Evolutionary conservation across 2,329 filamentous ascomycete species (phyloP), one percentile per base, ranked within the genome.

Genomic region (Aspergillus spinulosporus): DNA sequence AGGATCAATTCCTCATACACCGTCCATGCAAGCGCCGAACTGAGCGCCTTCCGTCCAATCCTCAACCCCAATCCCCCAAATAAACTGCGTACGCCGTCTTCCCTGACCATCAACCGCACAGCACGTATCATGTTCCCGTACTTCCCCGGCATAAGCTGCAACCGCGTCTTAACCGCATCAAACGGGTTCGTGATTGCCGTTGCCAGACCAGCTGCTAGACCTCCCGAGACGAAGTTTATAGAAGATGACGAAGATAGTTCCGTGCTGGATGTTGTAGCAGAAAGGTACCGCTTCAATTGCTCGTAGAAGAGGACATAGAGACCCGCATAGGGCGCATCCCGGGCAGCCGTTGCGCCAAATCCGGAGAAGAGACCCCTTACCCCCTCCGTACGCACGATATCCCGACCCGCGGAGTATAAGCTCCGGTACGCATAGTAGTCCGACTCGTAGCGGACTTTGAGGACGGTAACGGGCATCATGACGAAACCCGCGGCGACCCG

Each of bases 251-350:
- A 73, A 12, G 62, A 58, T 28, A 54, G 37, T 21, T 21, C 21
- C 40, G 56, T n/a, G 4, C 45, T n/a, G 34, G 12, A 48, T 26
- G 66, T 59, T 46, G 74, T 44, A 9, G 63, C 56, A 0, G 69
- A 63, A 6, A 77, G 59, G 3, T 60, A 65, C 5, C 70, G 69
- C 54, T 78, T 78, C 15, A 70, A 61, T 50, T 78, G 74, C 76
- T 99, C 94, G 74, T 99, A 99, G 65, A 96, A 89, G 5, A 97
- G 78, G 0, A 99, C 91, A 69, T 99, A 99, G 12, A 97, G 80
- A 0, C 94, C 94, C 0, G 94, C 94, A 71, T 97, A 97, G 0
- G 94, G 94, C n/a, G 92, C 94, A 74, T 99, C 94, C 45, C 94
- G 84, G 29, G 96, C 84, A 0, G 94, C 91, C 0, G 94, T 99